Evolutionary conservation across 2,329 filamentous ascomycete genomes (phyloP).

Genomic region (Fusarium brevicatenulatum): DNA sequence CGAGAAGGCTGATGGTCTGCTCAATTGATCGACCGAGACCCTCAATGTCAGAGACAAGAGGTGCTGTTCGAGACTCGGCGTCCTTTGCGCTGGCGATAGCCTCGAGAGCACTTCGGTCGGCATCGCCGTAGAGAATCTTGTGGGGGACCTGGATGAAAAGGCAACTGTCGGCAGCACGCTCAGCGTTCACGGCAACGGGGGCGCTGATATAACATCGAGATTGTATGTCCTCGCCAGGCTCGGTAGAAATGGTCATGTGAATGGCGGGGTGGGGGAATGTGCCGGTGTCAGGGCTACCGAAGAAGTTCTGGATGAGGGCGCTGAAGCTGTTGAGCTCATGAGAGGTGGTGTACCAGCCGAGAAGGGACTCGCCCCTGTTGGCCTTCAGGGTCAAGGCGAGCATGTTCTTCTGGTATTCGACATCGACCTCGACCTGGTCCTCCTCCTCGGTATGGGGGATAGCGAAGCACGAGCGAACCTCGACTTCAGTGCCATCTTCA

Average conservation of each 20-base stretch:
- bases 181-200: slow-evolving; percentile 92
- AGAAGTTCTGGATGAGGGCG: slow-evolving; percentile 98
- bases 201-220: slow-evolving; percentile 95
- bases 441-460: slow-evolving; percentile 98
- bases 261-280: slow-evolving; percentile 98
- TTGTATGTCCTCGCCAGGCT: slow-evolving; percentile 87
- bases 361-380: slow-evolving; percentile 89
- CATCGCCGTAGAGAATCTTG: slow-evolving; percentile 88
- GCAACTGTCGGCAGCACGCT: slow-evolving; percentile 94
- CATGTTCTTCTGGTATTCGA: slow-evolving; percentile 99
- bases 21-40: slow-evolving; percentile 85
- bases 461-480: slow-evolving; percentile 95
- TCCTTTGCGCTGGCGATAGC: slow-evolving; percentile 86
- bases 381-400: slow-evolving; percentile 93
- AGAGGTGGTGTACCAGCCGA: slow-evolving; percentile 98
- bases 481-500: slow-evolving; percentile 96
- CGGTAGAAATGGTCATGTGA: slow-evolving; percentile 93
- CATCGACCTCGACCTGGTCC: slow-evolving; percentile 98
- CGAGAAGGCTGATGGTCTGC: slow-evolving; percentile 88
- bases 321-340: slow-evolving; percentile 98
- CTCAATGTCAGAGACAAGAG: slow-evolving; percentile 88
- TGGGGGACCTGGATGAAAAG: slow-evolving; percentile 98
- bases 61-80: slow-evolving; percentile 76
- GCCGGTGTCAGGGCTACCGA: slow-evolving; percentile 94
- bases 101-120: slow-evolving; percentile 75